phyloP scores from a whole-genome alignment of 2,329 filamentous ascomycete species.

The Epichloe festucae region DNA sequence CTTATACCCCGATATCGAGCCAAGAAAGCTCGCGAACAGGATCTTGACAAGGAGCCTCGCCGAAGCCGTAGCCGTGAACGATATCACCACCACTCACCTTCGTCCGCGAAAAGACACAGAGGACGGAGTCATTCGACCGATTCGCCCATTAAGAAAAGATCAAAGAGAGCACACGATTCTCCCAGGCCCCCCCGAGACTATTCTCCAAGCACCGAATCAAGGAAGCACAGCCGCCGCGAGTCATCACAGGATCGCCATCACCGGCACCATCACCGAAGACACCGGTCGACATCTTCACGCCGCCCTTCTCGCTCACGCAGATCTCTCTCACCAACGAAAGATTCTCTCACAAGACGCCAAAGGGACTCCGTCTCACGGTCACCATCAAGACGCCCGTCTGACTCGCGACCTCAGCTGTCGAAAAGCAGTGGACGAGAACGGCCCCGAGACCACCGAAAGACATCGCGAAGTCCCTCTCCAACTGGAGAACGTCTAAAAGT shows the following conservation, averaged over 20 bases:
- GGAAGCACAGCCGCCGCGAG: conserved; percentile 17
- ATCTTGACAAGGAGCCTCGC: conserved; percentile 19
- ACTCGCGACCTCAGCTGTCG: background rate
- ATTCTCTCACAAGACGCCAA: conserved; percentile 10
- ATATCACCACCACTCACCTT: conserved; percentile 21
- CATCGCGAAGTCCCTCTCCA: conserved; percentile 7
- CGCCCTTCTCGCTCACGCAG: conserved; percentile 16
- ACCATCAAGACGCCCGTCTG: conserved; percentile 7
- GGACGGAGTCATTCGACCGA: conserved; percentile 28
- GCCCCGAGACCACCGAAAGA: conserved; percentile 4
- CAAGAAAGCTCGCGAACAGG: conserved; percentile 17
- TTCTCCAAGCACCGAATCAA: conserved; percentile 22
- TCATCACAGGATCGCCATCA: conserved; percentile 21
- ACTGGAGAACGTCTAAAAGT: conserved; percentile 1
- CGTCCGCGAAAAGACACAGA: conserved; percentile 28
- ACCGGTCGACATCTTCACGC: conserved; percentile 14
- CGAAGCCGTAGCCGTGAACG: conserved; percentile 23
- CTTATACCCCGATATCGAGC: conserved; percentile 26
- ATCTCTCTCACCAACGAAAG: conserved; percentile 14
- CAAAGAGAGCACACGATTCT: conserved; percentile 21
- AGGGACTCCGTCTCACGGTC: conserved; percentile 15
- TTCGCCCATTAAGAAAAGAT: conserved; percentile 27
- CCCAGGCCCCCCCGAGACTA: conserved; percentile 27
- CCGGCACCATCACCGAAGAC: conserved; percentile 6
- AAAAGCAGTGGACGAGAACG: conserved; percentile 1